phyloP scores from a whole-genome alignment of 805 yeast species.

The Saccharomycopsis amapae region DNA sequence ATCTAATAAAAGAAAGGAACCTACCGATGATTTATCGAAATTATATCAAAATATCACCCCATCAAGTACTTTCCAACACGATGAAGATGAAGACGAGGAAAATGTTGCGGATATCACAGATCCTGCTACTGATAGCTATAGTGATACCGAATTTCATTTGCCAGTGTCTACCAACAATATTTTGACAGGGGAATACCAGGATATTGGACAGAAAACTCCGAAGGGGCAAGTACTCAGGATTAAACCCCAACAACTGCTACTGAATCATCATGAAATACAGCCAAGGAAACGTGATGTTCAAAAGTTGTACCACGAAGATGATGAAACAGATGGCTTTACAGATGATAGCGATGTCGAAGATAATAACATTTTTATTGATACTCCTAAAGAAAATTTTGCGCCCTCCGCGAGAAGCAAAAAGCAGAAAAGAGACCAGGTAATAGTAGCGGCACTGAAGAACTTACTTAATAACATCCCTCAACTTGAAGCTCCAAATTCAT shows the following conservation, averaged over 20 bases:
- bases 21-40: background rate
- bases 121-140: conserved; percentile 14
- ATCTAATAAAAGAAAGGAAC: background rate
- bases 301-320: conserved; percentile 16
- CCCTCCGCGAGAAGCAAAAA: background rate
- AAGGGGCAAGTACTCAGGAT: conserved; percentile 11
- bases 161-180: background rate
- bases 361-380: conserved; percentile 20
- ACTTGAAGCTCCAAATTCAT: conserved; percentile 34
- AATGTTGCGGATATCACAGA: conserved; percentile 3
- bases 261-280: background rate
- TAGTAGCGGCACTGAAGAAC: conserved; percentile 22
- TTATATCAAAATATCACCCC: conserved; percentile 19
- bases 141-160: conserved; percentile 19
- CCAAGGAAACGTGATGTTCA: background rate
- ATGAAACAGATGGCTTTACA: conserved; percentile 8
- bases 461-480: conserved; percentile 28
- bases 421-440: no score
- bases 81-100: conserved; percentile 11
- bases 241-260: background rate
- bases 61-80: conserved; percentile 19
- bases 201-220: conserved; percentile 5
- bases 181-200: background rate
- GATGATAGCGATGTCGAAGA: conserved; percentile 18
- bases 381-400: background rate